Evolutionary conservation across 2,329 filamentous ascomycete genomes (phyloP), one percentile per base, ranked within the genome.

Genomic region (Huntiella abstrusa): DNA sequence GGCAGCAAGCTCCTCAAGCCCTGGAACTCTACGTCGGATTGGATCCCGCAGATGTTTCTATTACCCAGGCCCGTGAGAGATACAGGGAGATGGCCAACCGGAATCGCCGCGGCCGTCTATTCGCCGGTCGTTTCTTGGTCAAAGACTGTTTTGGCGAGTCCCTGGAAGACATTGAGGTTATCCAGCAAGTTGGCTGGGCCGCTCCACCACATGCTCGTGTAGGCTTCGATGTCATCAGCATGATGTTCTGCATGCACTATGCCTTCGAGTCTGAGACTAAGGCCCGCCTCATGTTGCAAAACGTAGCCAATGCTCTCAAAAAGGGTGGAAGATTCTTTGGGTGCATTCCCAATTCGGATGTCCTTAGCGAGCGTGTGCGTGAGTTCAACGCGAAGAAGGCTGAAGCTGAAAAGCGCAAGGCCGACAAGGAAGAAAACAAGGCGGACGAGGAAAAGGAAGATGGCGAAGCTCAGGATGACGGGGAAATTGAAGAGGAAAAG

Each of bases 161-260:
- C 54, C 71, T 98, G 38, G 83, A 77, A 47, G 79, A 92, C 50
- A 70, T 96, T 39, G 75, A 80, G 11, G 80, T 95, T 53, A 70
- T 98, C 43, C 74, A 74, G 42, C 75, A 93, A 48, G 85, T 98
- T 28, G 91, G 91, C 16, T 94, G 94, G 54, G 83, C 93, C 56
- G 68, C 73, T 0, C 80, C 78, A 65, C 55, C 83, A 67, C 45
- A 46, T 39, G 61, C 77, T 51, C 75, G 75, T 45, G 80, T 80
- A 47, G 87, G 88, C 3, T 98, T 96, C 55, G 91, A 98, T 59
- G 83, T 96, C 37, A 88, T 98, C 52, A 86, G 81, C 58, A 94
- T 94, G 75, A 98, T 98, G 91, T 98, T 98, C 62, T 92, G 86
- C 56, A 91, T 98, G 77, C 91, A 98, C 64, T 98, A 98, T 60